phyloP scores from a whole-genome alignment of 805 yeast genomes.

The Nakazawaea populi region DNA sequence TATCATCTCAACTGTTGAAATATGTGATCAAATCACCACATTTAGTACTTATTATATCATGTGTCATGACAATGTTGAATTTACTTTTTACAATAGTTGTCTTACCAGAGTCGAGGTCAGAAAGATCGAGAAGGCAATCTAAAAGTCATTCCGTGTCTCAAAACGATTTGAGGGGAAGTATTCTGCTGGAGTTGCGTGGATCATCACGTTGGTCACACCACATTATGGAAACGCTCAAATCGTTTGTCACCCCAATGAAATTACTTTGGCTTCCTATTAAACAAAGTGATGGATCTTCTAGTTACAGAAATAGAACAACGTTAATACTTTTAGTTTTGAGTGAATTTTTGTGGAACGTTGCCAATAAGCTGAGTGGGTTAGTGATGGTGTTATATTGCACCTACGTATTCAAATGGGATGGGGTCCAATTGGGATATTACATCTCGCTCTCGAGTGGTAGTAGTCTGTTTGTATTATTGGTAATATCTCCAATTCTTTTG shows the following conservation, averaged over 20 bases:
- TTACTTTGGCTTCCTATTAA: constrained; percentile 39
- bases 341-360: constrained; percentile 32
- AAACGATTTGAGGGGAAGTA: background rate
- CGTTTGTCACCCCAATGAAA: constrained; percentile 35
- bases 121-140: constrained; percentile 40
- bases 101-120: constrained; percentile 51
- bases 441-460: constrained; percentile 41
- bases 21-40: background rate
- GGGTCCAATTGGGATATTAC: constrained; percentile 44
- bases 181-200: background rate
- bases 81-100: constrained; percentile 27
- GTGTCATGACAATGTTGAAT: constrained; percentile 21
- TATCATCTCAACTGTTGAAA: background rate
- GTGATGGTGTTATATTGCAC: constrained; percentile 41
- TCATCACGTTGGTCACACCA: background rate
- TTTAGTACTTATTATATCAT: background rate
- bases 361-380: constrained; percentile 28
- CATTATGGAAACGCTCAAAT: background rate
- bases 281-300: background rate
- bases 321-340: constrained; percentile 34
- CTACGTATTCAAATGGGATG: constrained; percentile 39
- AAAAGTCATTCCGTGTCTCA: constrained; percentile 19
- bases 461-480: constrained; percentile 37
- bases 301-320: constrained; percentile 24
- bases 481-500: constrained; percentile 37